Evolutionary conservation across 305 asterid genomes (phyloP).

Genomic region (Striga hermonthica): DNA sequence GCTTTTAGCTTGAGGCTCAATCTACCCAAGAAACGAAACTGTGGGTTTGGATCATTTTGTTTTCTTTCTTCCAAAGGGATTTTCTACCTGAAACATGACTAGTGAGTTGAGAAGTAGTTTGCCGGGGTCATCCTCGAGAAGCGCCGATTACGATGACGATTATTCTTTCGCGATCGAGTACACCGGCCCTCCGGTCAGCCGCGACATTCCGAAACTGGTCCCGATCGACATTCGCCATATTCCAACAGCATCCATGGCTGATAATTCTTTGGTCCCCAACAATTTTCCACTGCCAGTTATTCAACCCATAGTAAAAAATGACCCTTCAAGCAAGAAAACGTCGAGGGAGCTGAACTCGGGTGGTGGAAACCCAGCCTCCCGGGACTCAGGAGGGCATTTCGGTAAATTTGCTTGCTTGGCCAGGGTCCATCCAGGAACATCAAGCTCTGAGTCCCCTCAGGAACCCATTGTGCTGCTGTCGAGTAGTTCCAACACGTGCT

Average conservation of each 20-base stretch:
- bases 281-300: slow-evolving; percentile 55
- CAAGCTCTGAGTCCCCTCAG: neutral
- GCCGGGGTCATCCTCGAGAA: slow-evolving; percentile 40
- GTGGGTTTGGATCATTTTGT: slow-evolving; percentile 9
- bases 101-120: slow-evolving; percentile 45
- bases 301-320: slow-evolving; percentile 56
- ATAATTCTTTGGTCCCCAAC: slow-evolving; percentile 32
- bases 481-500: slow-evolving; percentile 54
- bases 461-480: slow-evolving; percentile 38
- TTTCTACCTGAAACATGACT: slow-evolving; percentile 41
- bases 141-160: slow-evolving; percentile 49
- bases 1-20: slow-evolving; percentile 6
- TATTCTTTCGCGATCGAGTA: slow-evolving; percentile 85
- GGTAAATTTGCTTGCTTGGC: slow-evolving; percentile 24
- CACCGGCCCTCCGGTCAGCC: slow-evolving; percentile 68
- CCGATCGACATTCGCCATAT: slow-evolving; percentile 68
- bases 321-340: slow-evolving; percentile 29
- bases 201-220: slow-evolving; percentile 68
- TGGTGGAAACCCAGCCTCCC: no score
- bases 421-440: slow-evolving; percentile 26
- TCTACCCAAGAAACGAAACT: neutral
- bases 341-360: slow-evolving; percentile 28
- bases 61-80: neutral
- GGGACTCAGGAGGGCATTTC: slow-evolving; percentile 25
- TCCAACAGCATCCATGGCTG: slow-evolving; percentile 62